Base-by-base conservation (phyloP, 129 eudicot species). In the Helichrysum umbraculigerum region DNA sequence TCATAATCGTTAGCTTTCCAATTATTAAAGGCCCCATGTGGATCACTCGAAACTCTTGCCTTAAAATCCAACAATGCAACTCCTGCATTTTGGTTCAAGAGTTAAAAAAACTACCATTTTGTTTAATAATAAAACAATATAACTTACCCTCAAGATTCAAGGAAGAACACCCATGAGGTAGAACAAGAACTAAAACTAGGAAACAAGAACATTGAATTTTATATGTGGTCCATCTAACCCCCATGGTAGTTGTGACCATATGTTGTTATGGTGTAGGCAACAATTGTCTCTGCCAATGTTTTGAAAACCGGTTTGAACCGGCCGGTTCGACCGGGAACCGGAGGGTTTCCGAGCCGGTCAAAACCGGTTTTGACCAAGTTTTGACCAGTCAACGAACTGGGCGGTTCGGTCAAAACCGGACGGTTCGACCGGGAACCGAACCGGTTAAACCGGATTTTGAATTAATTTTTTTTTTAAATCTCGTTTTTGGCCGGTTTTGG, bases 121-220 rank as follows among this genome's bases (percentile, higher is more conserved):
- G n/a, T n/a, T n/a, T 15, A 10, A 22, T 11, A 51, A 20, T 51
- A 8, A 11, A 37, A 12, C 4, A n/a, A 64, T 39, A 35, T n/a
- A 42, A 16, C 61, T 34, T 82, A 90, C 98, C 98, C 67, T 92
- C 98, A 32, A 59, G 81, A 83, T 85, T 90, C 39, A 86, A 86
- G 7, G 90, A 88, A 35, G 52, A 75, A 65, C 83, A 82, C n/a
- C 85, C 88, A 9, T 65, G 87, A 85, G 83, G 73, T 60, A 77
- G 81, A 67, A 77, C 47, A 57, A 90, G 80, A 73, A 86, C 47
- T 69, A 78, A 68, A 78, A 84, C 68, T 17, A 72, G 47, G 61
- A 89, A 77, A 77, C 75, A 80, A n/a, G 76, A 67, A 66, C 79
- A 64, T 42, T 84, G 75, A 65, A 76, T 78, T 69, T 68, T 80